Conservation (phyloP, 148 eudicot species). For the Cornus controversa region DNA sequence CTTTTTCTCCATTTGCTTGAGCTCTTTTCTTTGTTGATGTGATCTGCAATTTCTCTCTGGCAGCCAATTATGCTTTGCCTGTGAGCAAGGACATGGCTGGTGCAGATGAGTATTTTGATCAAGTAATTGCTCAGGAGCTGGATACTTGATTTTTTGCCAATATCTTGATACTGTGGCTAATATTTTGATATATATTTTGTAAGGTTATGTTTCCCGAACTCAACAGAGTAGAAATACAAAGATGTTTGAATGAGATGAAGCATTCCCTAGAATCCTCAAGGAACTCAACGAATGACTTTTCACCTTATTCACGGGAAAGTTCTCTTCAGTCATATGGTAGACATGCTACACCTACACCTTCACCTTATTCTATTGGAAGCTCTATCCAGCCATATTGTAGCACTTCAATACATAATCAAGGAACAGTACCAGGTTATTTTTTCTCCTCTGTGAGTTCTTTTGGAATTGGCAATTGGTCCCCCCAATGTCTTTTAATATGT, state of each 20-base stretch:
- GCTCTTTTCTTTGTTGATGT: background rate
- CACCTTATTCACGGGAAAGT: slow-evolving; percentile 22
- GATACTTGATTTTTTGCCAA: too few relatives aligned
- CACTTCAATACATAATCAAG: too few relatives aligned
- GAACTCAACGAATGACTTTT: slow-evolving; percentile 4
- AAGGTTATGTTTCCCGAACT: slow-evolving; percentile 43
- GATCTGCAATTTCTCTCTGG: slow-evolving; percentile 2
- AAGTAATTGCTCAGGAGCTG: slow-evolving; percentile 21
- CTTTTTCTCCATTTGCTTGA: background rate
- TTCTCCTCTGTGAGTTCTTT: too few relatives aligned
- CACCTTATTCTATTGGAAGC: background rate
- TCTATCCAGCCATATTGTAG: too few relatives aligned
- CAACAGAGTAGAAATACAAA: slow-evolving; percentile 28
- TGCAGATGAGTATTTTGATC: slow-evolving; percentile 53
- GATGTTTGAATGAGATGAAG: slow-evolving; percentile 43
- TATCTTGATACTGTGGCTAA: background rate
- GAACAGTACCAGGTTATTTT: too few relatives aligned
- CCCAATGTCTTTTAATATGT: too few relatives aligned
- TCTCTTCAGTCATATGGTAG: slow-evolving; percentile 10
- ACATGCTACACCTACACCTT: background rate
- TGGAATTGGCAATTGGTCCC: too few relatives aligned
- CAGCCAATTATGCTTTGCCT: slow-evolving; percentile 54
- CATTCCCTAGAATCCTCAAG: background rate
- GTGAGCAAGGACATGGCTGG: slow-evolving; percentile 47
- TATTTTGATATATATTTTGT: background rate